Conservation (phyloP, 371 early-diverging fungal genomes). For the Mortierella sp. region DNA sequence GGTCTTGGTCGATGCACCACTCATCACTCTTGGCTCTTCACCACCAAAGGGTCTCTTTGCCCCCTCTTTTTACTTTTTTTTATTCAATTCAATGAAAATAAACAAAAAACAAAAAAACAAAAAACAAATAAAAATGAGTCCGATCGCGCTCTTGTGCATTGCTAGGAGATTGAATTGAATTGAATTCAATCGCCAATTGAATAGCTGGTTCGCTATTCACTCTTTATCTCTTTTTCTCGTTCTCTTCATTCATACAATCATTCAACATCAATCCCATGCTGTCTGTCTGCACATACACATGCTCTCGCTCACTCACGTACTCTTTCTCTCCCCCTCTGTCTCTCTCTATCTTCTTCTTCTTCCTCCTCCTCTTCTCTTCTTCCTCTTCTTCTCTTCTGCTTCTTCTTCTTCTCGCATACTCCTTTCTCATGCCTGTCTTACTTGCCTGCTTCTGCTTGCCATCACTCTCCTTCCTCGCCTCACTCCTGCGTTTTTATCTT, state of each 20-base stretch:
- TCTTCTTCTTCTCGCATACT: not conserved
- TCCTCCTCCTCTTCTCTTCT: not conserved
- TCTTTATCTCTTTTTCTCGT: not conserved
- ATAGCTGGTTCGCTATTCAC: no score
- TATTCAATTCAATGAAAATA: not conserved
- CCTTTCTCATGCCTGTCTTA: not conserved
- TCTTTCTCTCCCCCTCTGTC: no score
- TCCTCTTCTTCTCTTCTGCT: not conserved
- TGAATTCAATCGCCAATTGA: not conserved
- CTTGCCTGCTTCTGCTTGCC: not conserved
- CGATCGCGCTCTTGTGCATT: not conserved
- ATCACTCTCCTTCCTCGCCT: not conserved
- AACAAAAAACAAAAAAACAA: not conserved
- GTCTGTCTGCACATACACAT: not conserved
- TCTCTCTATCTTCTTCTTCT: not conserved
- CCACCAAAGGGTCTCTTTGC: not conserved
- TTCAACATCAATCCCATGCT: no score
- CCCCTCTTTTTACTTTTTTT: not conserved
- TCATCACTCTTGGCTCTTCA: not conserved
- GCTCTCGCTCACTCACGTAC: not conserved
- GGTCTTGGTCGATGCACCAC: not conserved
- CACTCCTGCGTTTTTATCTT: not conserved
- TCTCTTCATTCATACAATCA: not conserved
- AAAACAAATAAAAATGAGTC: not conserved
- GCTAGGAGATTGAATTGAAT: not conserved